Evolutionary conservation across 2,329 filamentous ascomycete species (phyloP).

Genomic region (Microthyrium microscopicum): DNA sequence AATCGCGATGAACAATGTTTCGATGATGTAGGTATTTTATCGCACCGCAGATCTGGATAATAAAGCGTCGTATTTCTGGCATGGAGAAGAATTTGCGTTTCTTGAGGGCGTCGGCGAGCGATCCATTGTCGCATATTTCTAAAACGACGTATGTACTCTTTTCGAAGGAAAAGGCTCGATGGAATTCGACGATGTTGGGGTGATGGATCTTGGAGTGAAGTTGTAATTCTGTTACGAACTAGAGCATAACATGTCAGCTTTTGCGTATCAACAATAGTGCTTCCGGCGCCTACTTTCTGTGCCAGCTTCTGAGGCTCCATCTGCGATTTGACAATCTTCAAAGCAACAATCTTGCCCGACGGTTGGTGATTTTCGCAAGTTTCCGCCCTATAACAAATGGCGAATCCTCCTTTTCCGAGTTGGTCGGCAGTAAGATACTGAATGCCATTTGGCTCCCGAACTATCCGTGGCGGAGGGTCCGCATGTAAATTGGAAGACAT

Average conservation of each 20-base stretch:
- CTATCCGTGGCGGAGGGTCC: slow-evolving; percentile 36
- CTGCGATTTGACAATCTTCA: slow-evolving; percentile 71
- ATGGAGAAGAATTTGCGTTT: slow-evolving; percentile 79
- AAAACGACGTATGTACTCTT: slow-evolving; percentile 85
- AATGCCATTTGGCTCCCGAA: slow-evolving; percentile 52
- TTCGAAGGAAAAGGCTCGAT: slow-evolving; percentile 81
- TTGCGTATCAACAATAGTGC: slow-evolving; percentile 7
- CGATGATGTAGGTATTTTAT: slow-evolving; percentile 96
- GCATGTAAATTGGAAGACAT: no score
- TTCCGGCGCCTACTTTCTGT: slow-evolving; percentile 45
- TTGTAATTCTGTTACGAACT: slow-evolving; percentile 73
- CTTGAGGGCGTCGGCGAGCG: slow-evolving; percentile 95
- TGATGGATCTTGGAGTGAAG: slow-evolving; percentile 98
- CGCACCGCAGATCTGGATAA: slow-evolving; percentile 86
- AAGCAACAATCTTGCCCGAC: slow-evolving; percentile 50
- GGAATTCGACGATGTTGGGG: slow-evolving; percentile 88
- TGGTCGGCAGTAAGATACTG: slow-evolving; percentile 59
- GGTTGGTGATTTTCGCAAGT: slow-evolving; percentile 37
- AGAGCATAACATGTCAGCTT: slow-evolving; percentile 10
- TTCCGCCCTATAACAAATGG: slow-evolving; percentile 62
- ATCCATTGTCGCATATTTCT: slow-evolving; percentile 88
- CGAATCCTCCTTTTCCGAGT: slow-evolving; percentile 68
- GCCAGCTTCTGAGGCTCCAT: slow-evolving; percentile 68
- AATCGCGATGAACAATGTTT: slow-evolving; percentile 87
- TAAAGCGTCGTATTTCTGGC: slow-evolving; percentile 84